Evolutionary conservation across 2,329 filamentous ascomycete genomes (phyloP).

Genomic region (Botrytis tulipae): DNA sequence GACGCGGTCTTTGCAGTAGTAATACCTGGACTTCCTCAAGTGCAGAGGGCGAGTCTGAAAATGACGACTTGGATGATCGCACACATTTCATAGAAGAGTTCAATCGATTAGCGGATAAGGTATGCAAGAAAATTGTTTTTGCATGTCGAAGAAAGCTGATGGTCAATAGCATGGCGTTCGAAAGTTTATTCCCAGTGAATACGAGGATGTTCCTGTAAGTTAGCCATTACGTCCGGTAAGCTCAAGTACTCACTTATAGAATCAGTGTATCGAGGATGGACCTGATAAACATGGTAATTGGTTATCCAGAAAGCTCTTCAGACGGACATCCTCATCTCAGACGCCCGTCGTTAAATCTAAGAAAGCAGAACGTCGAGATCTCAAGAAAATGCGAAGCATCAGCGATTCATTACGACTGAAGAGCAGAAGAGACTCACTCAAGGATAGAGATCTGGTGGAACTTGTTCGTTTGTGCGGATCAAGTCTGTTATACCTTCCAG

Average conservation of each 20-base stretch:
- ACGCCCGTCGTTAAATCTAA: constrained; percentile 35
- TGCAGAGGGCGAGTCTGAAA: constrained; percentile 49
- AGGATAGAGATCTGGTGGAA: constrained; percentile 53
- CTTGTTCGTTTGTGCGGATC: constrained; percentile 63
- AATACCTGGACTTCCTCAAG: constrained; percentile 59
- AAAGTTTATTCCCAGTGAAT: constrained; percentile 31
- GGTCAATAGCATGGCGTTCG: constrained; percentile 51
- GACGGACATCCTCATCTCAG: constrained; percentile 40
- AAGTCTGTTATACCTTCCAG: constrained; percentile 59
- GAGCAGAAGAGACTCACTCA: constrained; percentile 47
- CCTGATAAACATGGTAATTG: constrained; percentile 40
- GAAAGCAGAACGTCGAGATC: constrained; percentile 23
- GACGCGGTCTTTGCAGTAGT: constrained; percentile 39
- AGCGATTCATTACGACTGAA: constrained; percentile 53
- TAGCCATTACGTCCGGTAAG: background rate
- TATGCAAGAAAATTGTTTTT: constrained; percentile 32
- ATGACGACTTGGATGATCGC: constrained; percentile 51
- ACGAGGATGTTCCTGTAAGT: constrained; percentile 29
- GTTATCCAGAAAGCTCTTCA: constrained; percentile 42
- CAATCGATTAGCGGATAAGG: constrained; percentile 59
- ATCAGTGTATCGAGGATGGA: constrained; percentile 20
- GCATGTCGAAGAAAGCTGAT: constrained; percentile 6
- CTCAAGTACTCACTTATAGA: background rate
- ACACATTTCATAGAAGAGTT: constrained; percentile 54
- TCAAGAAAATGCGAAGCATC: constrained; percentile 52